Evolutionary conservation across 2,329 filamentous ascomycete species (phyloP).

Genomic region (Ophiostoma himal-ulmi): DNA sequence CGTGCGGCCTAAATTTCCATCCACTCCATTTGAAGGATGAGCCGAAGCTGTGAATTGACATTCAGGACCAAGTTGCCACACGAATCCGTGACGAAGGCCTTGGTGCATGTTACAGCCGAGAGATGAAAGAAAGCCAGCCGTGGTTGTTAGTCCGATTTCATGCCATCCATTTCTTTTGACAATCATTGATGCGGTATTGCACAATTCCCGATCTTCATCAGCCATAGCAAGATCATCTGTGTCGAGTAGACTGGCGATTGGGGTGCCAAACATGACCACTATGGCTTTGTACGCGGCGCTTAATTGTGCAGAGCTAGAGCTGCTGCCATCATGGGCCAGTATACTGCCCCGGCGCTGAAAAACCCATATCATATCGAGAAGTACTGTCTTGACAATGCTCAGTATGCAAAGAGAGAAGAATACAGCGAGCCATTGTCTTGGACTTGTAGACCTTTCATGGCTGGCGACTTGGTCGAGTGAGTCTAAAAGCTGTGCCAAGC

Average conservation of each 20-base stretch:
- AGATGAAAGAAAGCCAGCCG: slow-evolving; percentile 45
- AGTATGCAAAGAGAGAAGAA: slow-evolving; percentile 56
- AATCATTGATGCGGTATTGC: slow-evolving; percentile 41
- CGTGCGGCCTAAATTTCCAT: not conserved
- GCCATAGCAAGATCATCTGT: slow-evolving; percentile 38
- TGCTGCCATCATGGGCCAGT: not conserved
- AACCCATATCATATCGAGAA: slow-evolving; percentile 42
- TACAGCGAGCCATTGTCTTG: slow-evolving; percentile 45
- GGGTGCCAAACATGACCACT: slow-evolving; percentile 44
- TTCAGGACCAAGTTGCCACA: slow-evolving; percentile 31
- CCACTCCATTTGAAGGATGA: not conserved
- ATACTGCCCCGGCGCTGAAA: slow-evolving; percentile 5
- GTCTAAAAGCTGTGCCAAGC: slow-evolving; percentile 47
- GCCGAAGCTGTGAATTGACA: not conserved
- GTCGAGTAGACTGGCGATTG: slow-evolving; percentile 42
- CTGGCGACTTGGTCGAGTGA: slow-evolving; percentile 45
- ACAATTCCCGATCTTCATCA: slow-evolving; percentile 42
- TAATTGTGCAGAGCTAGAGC: slow-evolving; percentile 30
- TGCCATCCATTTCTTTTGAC: slow-evolving; percentile 45
- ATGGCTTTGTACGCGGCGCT: slow-evolving; percentile 48
- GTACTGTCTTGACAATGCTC: slow-evolving; percentile 48
- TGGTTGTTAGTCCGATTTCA: slow-evolving; percentile 42
- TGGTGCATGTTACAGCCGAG: slow-evolving; percentile 43
- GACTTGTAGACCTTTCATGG: slow-evolving; percentile 36
- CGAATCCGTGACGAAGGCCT: slow-evolving; percentile 38